Evolutionary conservation across 1,284 basidiomycete genomes (phyloP), one percentile per base, ranked within the genome.

Genomic region (Rhodotorula sp.): DNA sequence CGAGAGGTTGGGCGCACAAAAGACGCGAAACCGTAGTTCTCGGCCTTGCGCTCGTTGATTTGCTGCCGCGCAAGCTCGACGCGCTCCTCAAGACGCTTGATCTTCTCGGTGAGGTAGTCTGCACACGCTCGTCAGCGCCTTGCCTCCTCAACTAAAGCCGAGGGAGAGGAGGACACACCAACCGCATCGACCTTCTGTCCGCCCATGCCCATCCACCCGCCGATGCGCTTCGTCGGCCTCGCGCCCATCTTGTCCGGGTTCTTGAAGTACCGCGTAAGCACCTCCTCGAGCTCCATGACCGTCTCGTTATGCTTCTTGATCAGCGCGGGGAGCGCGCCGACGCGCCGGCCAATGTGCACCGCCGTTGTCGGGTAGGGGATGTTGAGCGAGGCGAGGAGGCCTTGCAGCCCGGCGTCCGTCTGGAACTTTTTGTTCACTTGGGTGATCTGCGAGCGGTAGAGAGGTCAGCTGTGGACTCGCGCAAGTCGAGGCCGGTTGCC

Each of bases 351-450:
- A 68, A 94, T 90, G 81, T 92, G 90, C 6, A 93, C 90, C 51
- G 90, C 88, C 2, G 90, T 91, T 0, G 91, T 90, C 0, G 91
- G 91, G 80, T 93, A 94, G 3, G 90, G 90, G 54, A 91, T 87
- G 37, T 72, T 71, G 64, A 78, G 73, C 8, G 70, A 66, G 6
- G 37, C 22, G 48, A 78, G 72, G 54, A 79, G 66, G 12, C 66
- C 57, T 17, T 64, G 86, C 66, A 92, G 84, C 51, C 89, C 92
- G 77, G 89, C 87, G 82, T 92, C 91, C 25, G 85, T 90, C 81
- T 92, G 89, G 68, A 85, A 85, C 79, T 88, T 89, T 82, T 88
- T 90, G 51, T 87, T 88, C 39, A 92, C 90, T 74, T 86, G 86
- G 61, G 85, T 88, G 78, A 94, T 85, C 80, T 68, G 64, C 44